These are phyloP conservation scores for Nicotiana rustica DNA, from an alignment of 305 asterid species.

Conservation along the genomic window DNA sequence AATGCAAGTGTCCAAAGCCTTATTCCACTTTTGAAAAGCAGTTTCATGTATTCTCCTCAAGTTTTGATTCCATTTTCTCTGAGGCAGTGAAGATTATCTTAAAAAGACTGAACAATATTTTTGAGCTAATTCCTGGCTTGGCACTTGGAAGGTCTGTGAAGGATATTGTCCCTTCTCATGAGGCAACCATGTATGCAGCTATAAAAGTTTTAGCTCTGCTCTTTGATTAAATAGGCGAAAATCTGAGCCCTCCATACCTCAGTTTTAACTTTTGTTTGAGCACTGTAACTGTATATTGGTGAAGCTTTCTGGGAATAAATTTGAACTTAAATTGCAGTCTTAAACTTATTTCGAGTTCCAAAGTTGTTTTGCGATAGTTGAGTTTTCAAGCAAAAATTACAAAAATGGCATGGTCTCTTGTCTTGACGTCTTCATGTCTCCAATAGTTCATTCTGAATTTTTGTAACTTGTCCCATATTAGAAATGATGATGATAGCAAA, in stretches of 20 bases:
- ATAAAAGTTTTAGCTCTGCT: constrained; percentile 33
- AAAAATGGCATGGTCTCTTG: constrained; percentile 6
- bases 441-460: neutral
- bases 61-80: constrained; percentile 1
- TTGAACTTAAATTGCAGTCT: neutral
- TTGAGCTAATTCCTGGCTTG: constrained; percentile 37
- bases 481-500: neutral
- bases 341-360: neutral
- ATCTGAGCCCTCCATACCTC: constrained; percentile 38
- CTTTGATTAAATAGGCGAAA: constrained; percentile 33
- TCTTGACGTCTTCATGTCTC: neutral
- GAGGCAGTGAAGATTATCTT: constrained; percentile 40
- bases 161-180: neutral
- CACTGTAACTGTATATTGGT: neutral
- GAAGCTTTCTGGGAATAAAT: neutral
- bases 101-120: constrained; percentile 9
- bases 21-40: neutral
- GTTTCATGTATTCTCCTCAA: constrained; percentile 14
- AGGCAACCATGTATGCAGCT: constrained; percentile 40
- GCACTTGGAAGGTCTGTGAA: constrained; percentile 38
- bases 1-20: neutral
- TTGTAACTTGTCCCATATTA: neutral
- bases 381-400: neutral
- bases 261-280: neutral
- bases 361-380: neutral